phyloP scores from a whole-genome alignment of 805 yeast species.

The Metschnikowia dekortorum region DNA sequence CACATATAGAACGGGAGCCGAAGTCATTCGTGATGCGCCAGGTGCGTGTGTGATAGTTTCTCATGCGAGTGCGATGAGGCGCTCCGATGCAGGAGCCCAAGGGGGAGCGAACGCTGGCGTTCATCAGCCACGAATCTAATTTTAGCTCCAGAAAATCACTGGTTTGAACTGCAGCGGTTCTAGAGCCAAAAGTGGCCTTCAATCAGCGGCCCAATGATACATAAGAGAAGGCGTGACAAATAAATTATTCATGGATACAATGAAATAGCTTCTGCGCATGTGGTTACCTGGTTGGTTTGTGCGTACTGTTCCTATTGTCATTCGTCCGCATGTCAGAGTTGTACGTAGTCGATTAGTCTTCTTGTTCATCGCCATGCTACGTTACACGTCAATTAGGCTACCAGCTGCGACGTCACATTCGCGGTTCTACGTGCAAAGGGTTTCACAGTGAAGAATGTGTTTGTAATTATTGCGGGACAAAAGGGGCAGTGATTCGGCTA shows the following conservation, averaged over 20 bases:
- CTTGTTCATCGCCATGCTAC: neutral
- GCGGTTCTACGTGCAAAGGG: too few relatives aligned
- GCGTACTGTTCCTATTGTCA: neutral
- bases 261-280: neutral
- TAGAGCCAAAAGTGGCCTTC: neutral
- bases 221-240: neutral
- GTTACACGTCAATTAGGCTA: neutral
- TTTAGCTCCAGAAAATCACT: neutral
- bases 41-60: neutral
- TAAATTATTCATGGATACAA: neutral
- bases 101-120: neutral
- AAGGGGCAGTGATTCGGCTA: neutral
- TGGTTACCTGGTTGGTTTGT: neutral
- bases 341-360: neutral
- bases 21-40: conserved; percentile 7
- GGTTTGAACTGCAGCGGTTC: too few relatives aligned
- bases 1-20: conserved; percentile 15
- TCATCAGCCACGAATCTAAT: neutral
- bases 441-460: too few relatives aligned
- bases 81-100: conserved; percentile 1
- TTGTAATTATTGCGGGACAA: neutral
- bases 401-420: neutral
- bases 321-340: neutral
- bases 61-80: conserved; percentile 4
- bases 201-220: too few relatives aligned